A percentile compares a stretch with the other conserved stretches of the same genome.
These are phyloP conservation scores for Pyrrhoderma noxium DNA, from an alignment of 1,284 basidiomycete genomes.

Conservation along the genomic window DNA sequence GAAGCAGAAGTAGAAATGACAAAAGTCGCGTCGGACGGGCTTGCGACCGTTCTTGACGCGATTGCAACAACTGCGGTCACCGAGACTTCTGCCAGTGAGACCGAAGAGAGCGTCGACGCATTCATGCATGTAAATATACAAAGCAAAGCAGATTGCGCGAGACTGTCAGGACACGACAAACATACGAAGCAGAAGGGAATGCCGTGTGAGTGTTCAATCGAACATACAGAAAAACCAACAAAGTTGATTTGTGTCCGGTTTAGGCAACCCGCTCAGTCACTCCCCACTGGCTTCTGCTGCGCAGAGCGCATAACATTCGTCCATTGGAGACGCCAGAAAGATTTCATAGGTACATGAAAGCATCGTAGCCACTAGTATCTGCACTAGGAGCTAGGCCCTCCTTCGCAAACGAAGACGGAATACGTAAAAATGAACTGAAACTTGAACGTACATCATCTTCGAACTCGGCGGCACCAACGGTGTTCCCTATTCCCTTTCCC, in stretches of 20 bases:
- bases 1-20: background rate
- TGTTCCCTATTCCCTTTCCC: conserved; percentile 16
- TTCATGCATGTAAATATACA: conserved; percentile 14
- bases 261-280: conserved; percentile 12
- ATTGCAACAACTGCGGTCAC: conserved; percentile 6
- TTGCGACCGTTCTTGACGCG: conserved; percentile 13
- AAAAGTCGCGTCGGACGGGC: conserved; percentile 4
- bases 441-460: conserved; percentile 21
- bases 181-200: background rate
- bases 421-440: too few relatives aligned
- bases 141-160: background rate
- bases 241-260: conserved; percentile 8
- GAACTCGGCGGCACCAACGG: conserved; percentile 12
- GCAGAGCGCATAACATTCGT: background rate
- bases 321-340: conserved; percentile 1
- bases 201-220: background rate
- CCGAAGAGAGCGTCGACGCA: conserved; percentile 7
- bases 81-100: conserved; percentile 7
- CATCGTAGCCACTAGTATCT: too few relatives aligned
- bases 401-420: too few relatives aligned
- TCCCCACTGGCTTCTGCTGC: background rate
- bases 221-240: conserved; percentile 14
- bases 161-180: background rate
- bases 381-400: too few relatives aligned
- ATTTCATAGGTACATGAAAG: background rate